Evolutionary conservation across 208 protist species (phyloP).

Genomic region (Phytomonas sp.): DNA sequence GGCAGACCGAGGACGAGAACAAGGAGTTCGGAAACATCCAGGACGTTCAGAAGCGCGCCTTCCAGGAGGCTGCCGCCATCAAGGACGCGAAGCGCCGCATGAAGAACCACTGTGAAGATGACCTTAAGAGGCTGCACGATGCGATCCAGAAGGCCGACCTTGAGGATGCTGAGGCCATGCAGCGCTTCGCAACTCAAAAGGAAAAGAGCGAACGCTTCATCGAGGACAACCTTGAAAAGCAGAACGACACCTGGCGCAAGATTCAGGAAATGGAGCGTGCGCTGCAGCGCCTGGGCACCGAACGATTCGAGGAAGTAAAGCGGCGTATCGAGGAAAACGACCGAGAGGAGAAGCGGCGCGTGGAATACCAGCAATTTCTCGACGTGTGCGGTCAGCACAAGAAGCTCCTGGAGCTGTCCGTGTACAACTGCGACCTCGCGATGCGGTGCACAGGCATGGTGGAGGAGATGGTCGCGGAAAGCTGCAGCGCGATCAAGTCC

Average conservation of each 20-base stretch:
- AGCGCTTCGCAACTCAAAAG: conserved; percentile 59
- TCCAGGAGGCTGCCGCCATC: conserved; percentile 60
- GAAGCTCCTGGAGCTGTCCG: conserved; percentile 74
- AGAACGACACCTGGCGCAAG: conserved; percentile 68
- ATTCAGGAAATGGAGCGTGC: conserved; percentile 74
- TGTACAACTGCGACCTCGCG: conserved; percentile 76
- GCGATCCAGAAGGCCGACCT: conserved; percentile 73
- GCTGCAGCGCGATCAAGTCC: conserved; percentile 52
- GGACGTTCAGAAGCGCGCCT: conserved; percentile 73
- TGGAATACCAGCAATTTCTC: conserved; percentile 76
- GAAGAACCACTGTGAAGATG: conserved; percentile 61
- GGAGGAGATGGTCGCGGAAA: conserved; percentile 67
- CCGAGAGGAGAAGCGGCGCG: conserved; percentile 70
- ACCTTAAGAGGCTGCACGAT: conserved; percentile 69
- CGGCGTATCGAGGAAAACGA: conserved; percentile 78
- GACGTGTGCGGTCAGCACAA: conserved; percentile 68
- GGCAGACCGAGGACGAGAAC: conserved; percentile 73
- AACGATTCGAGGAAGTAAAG: conserved; percentile 81
- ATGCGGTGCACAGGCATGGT: conserved; percentile 59
- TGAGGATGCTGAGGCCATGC: conserved; percentile 68
- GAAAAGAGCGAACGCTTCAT: conserved; percentile 63
- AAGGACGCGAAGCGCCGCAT: conserved; percentile 75
- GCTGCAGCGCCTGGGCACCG: conserved; percentile 66
- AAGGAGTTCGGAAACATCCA: conserved; percentile 61
- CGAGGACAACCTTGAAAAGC: conserved; percentile 60